phyloP scores from a whole-genome alignment of 345 rosid genomes.

The Rhizophora mangle region DNA sequence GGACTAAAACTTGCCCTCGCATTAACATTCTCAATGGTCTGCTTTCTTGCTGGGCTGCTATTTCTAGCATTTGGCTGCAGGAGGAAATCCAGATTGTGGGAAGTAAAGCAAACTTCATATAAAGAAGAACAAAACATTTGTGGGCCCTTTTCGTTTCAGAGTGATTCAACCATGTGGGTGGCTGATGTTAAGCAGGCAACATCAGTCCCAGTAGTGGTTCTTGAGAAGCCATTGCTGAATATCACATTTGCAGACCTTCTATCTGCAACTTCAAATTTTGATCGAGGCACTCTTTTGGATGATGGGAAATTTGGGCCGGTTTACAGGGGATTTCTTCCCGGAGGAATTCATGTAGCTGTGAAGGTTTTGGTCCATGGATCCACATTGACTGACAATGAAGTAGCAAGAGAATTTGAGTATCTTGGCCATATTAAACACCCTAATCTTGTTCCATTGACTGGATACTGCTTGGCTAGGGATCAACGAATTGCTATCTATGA shows the following conservation, averaged over 20 bases:
- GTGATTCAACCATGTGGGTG: constrained; percentile 90
- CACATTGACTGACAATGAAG: constrained; percentile 82
- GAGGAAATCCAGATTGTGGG: constrained; percentile 53
- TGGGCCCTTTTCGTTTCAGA: constrained; percentile 84
- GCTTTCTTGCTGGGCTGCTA: constrained; percentile 56
- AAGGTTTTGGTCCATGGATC: constrained; percentile 91
- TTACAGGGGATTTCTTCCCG: constrained; percentile 83
- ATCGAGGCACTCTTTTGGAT: constrained; percentile 79
- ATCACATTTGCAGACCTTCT: constrained; percentile 87
- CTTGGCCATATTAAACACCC: constrained; percentile 89
- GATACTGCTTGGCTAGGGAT: constrained; percentile 90
- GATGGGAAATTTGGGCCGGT: constrained; percentile 95
- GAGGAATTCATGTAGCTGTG: constrained; percentile 91
- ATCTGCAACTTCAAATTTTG: constrained; percentile 82
- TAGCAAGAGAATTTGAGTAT: constrained; percentile 80
- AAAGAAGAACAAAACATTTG: constrained; percentile 76
- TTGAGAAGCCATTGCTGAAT: constrained; percentile 85
- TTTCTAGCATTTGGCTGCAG: constrained; percentile 67
- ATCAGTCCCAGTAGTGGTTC: constrained; percentile 66
- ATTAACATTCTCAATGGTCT: constrained; percentile 61
- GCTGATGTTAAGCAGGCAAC: constrained; percentile 90
- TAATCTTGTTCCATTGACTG: constrained; percentile 84
- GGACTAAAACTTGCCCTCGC: constrained; percentile 63
- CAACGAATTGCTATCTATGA: constrained; percentile 93
- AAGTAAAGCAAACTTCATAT: constrained; percentile 53